A percentile compares a stretch with the other conserved stretches of the same genome.
phyloP scores from a whole-genome alignment of 805 yeast genomes.

The Vanderwaltozyma verrucispora region DNA sequence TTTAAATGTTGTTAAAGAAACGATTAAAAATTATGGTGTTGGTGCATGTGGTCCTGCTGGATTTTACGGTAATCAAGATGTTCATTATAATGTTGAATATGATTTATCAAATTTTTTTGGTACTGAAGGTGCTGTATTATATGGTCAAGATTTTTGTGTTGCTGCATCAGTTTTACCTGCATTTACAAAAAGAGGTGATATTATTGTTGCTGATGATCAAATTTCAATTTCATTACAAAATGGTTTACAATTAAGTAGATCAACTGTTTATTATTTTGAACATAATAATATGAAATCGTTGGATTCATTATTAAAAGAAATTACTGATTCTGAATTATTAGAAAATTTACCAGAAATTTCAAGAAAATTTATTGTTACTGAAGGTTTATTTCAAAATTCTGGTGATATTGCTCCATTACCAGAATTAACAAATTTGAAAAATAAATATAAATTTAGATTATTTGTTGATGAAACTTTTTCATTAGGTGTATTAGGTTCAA shows the following conservation, averaged over 20 bases:
- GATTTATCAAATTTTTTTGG: conserved; percentile 67
- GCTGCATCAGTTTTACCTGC: conserved; percentile 86
- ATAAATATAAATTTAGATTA: conserved; percentile 74
- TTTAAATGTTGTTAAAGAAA: conserved; percentile 41
- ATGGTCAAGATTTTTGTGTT: conserved; percentile 88
- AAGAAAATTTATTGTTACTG: conserved; percentile 84
- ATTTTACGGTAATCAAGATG: conserved; percentile 92
- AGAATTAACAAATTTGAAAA: conserved; percentile 60
- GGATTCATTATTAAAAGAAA: conserved; percentile 53
- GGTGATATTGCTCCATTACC: conserved; percentile 75
- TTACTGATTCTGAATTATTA: conserved; percentile 48
- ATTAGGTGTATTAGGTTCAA: conserved; percentile 72
- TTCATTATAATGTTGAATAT: conserved; percentile 69
- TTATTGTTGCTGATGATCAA: conserved; percentile 77
- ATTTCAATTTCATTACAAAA: conserved; percentile 72
- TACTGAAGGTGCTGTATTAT: conserved; percentile 67
- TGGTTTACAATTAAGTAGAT: conserved; percentile 78
- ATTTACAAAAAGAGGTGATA: conserved; percentile 90
- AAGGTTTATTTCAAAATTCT: conserved; percentile 70
- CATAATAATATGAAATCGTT: conserved; percentile 85
- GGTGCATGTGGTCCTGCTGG: conserved; percentile 99
- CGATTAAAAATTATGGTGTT: conserved; percentile 69
- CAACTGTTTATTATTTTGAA: conserved; percentile 60
- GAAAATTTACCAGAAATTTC: conserved; percentile 58
- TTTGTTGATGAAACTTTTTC: conserved; percentile 83